Percentiles rank a stretch among this genome's conserved stretches.
Evolutionary conservation across 805 yeast species (phyloP).

Genomic region (Metschnikowia koreensis): DNA sequence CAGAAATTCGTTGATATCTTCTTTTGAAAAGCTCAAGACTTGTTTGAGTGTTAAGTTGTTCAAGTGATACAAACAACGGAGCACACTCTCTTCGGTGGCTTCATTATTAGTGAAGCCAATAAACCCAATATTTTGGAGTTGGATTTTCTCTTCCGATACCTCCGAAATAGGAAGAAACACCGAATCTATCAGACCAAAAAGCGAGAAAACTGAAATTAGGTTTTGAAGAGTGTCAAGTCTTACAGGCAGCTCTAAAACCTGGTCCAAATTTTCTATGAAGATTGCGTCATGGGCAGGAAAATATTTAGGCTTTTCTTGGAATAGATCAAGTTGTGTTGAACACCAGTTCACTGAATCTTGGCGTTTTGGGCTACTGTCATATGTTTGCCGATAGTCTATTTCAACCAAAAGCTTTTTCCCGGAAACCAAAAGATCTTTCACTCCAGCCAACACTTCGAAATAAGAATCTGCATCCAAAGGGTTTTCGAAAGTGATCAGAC

Average conservation of each 20-base stretch:
- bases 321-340: no score
- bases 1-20: slow-evolving; percentile 27
- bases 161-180: slow-evolving; percentile 50
- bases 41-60: slow-evolving; percentile 45
- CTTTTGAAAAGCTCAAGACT: slow-evolving; percentile 39
- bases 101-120: slow-evolving; percentile 41
- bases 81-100: slow-evolving; percentile 44
- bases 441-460: background rate
- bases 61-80: slow-evolving; percentile 48
- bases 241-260: slow-evolving; percentile 46
- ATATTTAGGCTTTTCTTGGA: no score
- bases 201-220: slow-evolving; percentile 1
- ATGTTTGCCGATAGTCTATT: background rate
- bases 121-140: slow-evolving; percentile 37
- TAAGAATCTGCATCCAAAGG: background rate
- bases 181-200: slow-evolving; percentile 35
- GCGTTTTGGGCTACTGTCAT: no score
- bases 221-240: slow-evolving; percentile 35
- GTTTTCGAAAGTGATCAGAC: background rate
- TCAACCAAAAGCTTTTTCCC: background rate
- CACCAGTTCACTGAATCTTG: no score
- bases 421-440: background rate
- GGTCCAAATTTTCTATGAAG: slow-evolving; percentile 45
- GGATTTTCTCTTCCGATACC: slow-evolving; percentile 39
- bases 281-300: slow-evolving; percentile 21